Evolutionary conservation across 257 asterid species (phyloP).

Genomic region (Fraxinus cuspidata): DNA sequence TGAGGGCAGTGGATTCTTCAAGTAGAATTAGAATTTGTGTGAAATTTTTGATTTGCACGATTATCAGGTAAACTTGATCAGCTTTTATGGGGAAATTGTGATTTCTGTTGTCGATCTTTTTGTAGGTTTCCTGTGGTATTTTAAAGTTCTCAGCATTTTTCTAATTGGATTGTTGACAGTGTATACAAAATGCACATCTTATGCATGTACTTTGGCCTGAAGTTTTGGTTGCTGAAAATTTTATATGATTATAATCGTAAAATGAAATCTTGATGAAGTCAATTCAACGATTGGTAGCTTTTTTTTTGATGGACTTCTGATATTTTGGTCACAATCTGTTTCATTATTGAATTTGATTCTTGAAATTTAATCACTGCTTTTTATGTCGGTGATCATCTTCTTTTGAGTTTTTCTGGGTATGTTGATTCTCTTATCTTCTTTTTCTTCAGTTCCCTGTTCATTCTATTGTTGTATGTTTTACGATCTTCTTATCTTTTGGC

Average conservation of each 20-base stretch:
- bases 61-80: neutral
- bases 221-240: neutral
- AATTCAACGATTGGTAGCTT: neutral
- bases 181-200: neutral
- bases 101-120: neutral
- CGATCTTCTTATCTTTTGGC: neutral
- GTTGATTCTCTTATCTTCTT: neutral
- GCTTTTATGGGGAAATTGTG: neutral
- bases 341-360: neutral
- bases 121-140: neutral
- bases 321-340: neutral
- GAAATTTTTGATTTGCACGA: neutral
- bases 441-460: neutral
- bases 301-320: neutral
- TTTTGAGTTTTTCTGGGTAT: neutral
- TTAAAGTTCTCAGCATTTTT: neutral
- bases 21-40: neutral
- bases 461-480: neutral
- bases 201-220: neutral
- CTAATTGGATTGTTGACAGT: neutral
- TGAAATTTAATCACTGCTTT: neutral
- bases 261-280: neutral
- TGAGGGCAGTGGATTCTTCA: neutral
- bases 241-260: neutral
- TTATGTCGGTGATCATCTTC: neutral